Conservation (phyloP, 495 filamentous ascomycete species). For the Xylona heveae region DNA sequence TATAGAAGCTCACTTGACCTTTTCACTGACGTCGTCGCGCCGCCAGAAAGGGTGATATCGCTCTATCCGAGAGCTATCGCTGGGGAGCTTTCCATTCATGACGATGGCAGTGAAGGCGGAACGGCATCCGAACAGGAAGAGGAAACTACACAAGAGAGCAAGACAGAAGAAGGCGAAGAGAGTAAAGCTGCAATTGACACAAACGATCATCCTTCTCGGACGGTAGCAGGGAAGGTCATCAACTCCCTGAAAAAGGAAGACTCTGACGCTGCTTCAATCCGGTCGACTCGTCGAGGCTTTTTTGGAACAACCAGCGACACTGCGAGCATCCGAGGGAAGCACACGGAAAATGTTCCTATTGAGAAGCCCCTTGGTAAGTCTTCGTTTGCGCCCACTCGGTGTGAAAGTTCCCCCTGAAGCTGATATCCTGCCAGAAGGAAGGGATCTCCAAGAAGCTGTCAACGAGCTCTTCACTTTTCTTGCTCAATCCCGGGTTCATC, state of each 20-base stretch:
- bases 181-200: too few relatives aligned
- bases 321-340: slow-evolving; percentile 22
- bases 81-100: slow-evolving; percentile 45
- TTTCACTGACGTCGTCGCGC: slow-evolving; percentile 72
- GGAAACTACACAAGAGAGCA: slow-evolving; percentile 4
- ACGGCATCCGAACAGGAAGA: slow-evolving; percentile 12
- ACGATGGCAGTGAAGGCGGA: slow-evolving; percentile 18
- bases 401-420: too few relatives aligned
- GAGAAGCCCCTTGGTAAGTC: slow-evolving; percentile 26
- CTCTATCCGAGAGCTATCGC: slow-evolving; percentile 71
- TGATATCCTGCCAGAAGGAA: slow-evolving; percentile 35
- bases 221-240: slow-evolving; percentile 18
- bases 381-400: not conserved
- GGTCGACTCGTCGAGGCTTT: slow-evolving; percentile 28
- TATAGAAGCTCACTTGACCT: slow-evolving; percentile 80
- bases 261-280: slow-evolving; percentile 43
- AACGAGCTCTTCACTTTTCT: slow-evolving; percentile 68
- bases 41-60: slow-evolving; percentile 71
- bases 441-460: slow-evolving; percentile 61
- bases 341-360: slow-evolving; percentile 8
- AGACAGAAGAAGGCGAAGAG: slow-evolving; percentile 26
- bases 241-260: slow-evolving; percentile 20
- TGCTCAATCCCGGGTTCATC: slow-evolving; percentile 56
- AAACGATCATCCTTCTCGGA: too few relatives aligned
- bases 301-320: slow-evolving; percentile 24